Base-by-base conservation (phyloP, 768 basidiomycete genomes). In the Guyanaporus albipodus region DNA sequence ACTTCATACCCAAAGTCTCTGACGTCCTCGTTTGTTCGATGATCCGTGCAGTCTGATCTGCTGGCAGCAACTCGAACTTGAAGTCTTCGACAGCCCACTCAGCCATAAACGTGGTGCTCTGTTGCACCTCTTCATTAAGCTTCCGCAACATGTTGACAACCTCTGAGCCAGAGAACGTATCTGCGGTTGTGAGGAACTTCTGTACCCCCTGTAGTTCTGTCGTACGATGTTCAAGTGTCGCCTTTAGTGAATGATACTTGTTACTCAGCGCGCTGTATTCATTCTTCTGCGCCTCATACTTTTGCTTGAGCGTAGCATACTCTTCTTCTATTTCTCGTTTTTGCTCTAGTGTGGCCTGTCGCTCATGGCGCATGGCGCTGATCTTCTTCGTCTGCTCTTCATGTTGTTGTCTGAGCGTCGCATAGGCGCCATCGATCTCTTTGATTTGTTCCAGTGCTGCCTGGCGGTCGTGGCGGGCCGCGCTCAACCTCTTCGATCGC, bases 71-170 rank as follows among this genome's bases (percentile, higher is more conserved):
- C 38, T 56, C 60, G 28, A 68, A 57, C 7, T 43, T 52, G 55
- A 72, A 69, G 3, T 65, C 42, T 44, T 75, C 75, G 5, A 72
- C 63, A 12, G 73, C 65, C 42, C 70, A 54, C 44, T 78, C 75
- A 6, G 74, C 69, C 40, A 79, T 67, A 29, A 61, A 64, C 0
- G 72, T 70, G 8, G 74, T 69, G 11, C 62, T 67, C 49, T 79
- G 75, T 36, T 66, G 70, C 17, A 78, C 73, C 47, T 71, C 70
- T 14, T 70, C 58, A 49, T 79, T 75, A 32, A 80, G 57, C 15
- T 61, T 63, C 34, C 70, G 66, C 4, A 80, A 57, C 48, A 70
- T 65, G 6, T 57, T 53, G 24, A 71, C 58, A 6, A 79, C 69
- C 26, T 82, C 78, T 8, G 70, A 68, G 10, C 68, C 69, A 0